A percentile compares a stretch with the other conserved stretches of the same genome.
Evolutionary conservation across 352 stramenopile genomes (phyloP).

Genomic region (Aphanomyces astaci): DNA sequence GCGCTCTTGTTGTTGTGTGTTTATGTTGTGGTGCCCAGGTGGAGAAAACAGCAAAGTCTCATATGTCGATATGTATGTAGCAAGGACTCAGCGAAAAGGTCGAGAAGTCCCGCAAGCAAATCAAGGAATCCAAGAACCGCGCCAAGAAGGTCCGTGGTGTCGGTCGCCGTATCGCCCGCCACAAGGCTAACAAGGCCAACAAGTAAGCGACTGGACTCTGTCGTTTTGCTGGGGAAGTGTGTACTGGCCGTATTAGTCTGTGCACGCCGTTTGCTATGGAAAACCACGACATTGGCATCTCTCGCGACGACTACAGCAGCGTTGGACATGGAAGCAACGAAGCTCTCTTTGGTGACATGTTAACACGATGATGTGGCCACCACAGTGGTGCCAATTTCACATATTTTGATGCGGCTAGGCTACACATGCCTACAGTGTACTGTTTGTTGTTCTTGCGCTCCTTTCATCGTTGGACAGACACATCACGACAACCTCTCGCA

Average conservation of each 20-base stretch:
- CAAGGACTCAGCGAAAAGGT: constrained; percentile 90
- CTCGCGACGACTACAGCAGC: not conserved
- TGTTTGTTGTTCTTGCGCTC: too few species aligned
- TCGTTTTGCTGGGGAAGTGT: constrained; percentile 20
- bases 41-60: too few species aligned
- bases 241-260: too few species aligned
- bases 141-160: constrained; percentile 97
- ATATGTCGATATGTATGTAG: constrained; percentile 22
- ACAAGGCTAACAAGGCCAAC: constrained; percentile 98
- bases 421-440: too few species aligned
- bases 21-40: too few species aligned
- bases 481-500: too few species aligned
- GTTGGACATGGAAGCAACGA: not conserved
- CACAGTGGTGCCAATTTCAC: constrained; percentile 8
- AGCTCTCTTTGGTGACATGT: constrained; percentile 1
- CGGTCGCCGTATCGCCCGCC: constrained; percentile 95
- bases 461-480: too few species aligned
- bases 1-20: too few species aligned
- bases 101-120: constrained; percentile 97
- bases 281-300: not conserved
- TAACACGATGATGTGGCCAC: constrained; percentile 18
- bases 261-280: constrained; percentile 9
- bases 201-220: constrained; percentile 57
- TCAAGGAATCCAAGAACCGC: constrained; percentile 99
- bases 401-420: not conserved